Evolutionary conservation across 805 yeast species (phyloP), one percentile per base, ranked within the genome.

Genomic region (Gaillardinia entomophila): DNA sequence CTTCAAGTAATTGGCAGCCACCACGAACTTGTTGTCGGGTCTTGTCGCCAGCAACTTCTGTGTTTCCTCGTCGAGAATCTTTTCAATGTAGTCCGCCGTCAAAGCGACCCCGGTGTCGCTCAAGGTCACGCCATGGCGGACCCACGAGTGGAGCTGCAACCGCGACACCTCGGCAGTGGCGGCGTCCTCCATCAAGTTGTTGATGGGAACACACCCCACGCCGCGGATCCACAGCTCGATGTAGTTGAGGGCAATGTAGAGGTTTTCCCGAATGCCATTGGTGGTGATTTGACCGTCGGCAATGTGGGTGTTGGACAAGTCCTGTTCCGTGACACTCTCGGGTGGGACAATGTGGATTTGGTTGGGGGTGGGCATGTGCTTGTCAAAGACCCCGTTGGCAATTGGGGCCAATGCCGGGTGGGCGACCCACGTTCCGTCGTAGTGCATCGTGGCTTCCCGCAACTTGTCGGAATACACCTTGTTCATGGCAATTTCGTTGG

Each of bases 401-500:
- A 46, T 39, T 8, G 46, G 34, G 11, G 48, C 48, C 26, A 48
- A 40, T 10, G 44, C 47, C 12, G 53, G 51, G 26, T 45, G 49
- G 7, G 53, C 53, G 8, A 48, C 48, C 53, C 53, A 46, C 8
- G 53, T 48, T 12, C 51, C 53, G 32, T 48, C 51, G 33, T 43
- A 37, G 22, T 38, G 38, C 51, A 46, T 44, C 15, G 45, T 44
- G 19, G 36, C 53, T 36, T 48, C 53, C 19, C 53, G 36, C 20
- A 47, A 34, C 32, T 48, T 46, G 28, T 48, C 53, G 8, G 33
- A 39, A 11, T 33, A 22, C 12, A 48, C 49, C 24, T 45, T 44
- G 24, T 35, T 36, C 42, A 48, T 42, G 11, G 51, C 48, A 11
- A 31, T 28, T n/a, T 30, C 35, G 31, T 48, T 46, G 16, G 43